phyloP scores from a whole-genome alignment of 768 basidiomycete species.

The Cyclocybe cylindracea region DNA sequence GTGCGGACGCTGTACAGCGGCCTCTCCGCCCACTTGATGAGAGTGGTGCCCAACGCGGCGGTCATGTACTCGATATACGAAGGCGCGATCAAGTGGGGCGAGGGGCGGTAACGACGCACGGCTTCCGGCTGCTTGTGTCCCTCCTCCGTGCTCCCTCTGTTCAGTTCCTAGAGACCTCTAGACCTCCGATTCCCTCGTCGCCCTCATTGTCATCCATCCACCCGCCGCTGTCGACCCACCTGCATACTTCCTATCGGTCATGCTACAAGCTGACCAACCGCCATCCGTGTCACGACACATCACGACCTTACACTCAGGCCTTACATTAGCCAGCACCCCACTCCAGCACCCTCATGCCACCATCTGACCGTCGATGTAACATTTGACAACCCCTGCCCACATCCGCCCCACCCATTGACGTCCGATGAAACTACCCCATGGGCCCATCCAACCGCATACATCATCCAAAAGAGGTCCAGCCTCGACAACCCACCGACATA shows the following conservation, averaged over 20 bases:
- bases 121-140: not conserved
- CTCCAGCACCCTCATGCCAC: not conserved
- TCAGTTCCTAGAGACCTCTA: not conserved
- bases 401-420: not conserved
- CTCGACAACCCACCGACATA: not conserved
- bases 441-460: not conserved
- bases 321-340: no score
- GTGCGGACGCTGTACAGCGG: constrained; percentile 86
- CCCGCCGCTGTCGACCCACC: no score
- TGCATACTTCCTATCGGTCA: no score
- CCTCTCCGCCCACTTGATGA: constrained; percentile 91
- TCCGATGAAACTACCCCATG: not conserved
- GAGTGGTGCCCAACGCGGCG: constrained; percentile 95
- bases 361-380: not conserved
- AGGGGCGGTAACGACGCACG: no score
- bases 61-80: constrained; percentile 98
- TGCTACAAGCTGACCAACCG: not conserved
- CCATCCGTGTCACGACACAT: not conserved
- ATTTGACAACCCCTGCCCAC: not conserved
- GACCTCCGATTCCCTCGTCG: no score
- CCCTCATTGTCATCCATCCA: no score
- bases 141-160: not conserved
- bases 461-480: not conserved
- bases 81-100: constrained; percentile 66
- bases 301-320: no score